Base-by-base conservation (phyloP, 2,329 filamentous ascomycete genomes). In the Beauveria sp. region DNA sequence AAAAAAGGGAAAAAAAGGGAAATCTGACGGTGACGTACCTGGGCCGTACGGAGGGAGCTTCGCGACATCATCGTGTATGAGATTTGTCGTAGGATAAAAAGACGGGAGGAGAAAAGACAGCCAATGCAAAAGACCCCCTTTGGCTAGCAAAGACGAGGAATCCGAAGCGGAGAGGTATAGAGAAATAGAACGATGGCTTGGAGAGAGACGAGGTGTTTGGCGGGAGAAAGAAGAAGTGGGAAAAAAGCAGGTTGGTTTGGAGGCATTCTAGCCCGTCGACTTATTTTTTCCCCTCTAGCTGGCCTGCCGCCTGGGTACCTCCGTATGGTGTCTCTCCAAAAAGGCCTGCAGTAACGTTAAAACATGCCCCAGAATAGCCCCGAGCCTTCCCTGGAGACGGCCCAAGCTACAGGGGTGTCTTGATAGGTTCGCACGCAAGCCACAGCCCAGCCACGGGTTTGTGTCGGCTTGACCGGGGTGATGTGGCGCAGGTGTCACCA, bases 21-120 rank as follows among this genome's bases (percentile, higher is more conserved):
- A 20, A 22, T 2, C 10, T 38, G 28, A 12, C 12, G 16, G 46
- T 49, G 55, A 77, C 78, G 67, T 79, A 85, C 83, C 82, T 84
- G 80, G 68, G 82, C 81, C 74, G 81, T 75, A 73, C 80, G 73
- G 67, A 78, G 67, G 71, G 82, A 81, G 75, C 78, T 80, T 75
- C 81, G 81, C 73, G 82, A 84, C 74, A 86, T 72, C 83, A 86
- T 86, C 66, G 70, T 81, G 73, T 58, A 46, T 47, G 34, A 45
- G 28, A 38, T 59, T 42, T 60, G 60, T 66, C 63, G 67, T 63
- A 45, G 47, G 12, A 45, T 18, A 9, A 24, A 51, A 28, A 51
- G 57, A 63, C 52, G 54, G 42, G 42, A 43, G 18, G 42, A 43
- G n/a, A 43, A 43, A 43, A 43, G 18, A 43, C 18, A 43, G 26